Base-by-base conservation (phyloP, 179 eudicot species). In the Actinidia chinensis region DNA sequence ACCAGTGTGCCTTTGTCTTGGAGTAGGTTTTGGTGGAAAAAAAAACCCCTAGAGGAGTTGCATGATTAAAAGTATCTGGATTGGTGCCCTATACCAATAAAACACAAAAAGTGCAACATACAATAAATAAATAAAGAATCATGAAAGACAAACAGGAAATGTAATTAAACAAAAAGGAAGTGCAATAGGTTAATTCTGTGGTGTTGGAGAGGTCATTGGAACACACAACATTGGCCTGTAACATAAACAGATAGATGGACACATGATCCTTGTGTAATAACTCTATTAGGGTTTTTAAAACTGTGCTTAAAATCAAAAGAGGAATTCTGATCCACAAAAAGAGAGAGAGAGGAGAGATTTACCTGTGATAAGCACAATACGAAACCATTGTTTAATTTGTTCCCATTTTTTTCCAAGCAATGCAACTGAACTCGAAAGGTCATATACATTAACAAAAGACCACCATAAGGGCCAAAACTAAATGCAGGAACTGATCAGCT, bases 331-430 rank as follows among this genome's bases (percentile, higher is more conserved):
- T 47, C 55, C 60, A 64, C n/a, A n/a, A n/a, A 68, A 44, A 70
- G n/a, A 56, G 51, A 67, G 78, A 74, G 74, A 22, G 59, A 55
- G 58, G 68, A 74, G 76, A 70, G 74, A 72, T 54, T 28, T 86
- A 95, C 99, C 98, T 92, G 96, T 95, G 99, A 75, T 90, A 92
- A 64, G 98, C 90, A 76, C 99, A 95, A 76, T 93, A 94, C 10
- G 99, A 93, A 69, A 95, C 91, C 99, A 92, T 95, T 80, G 89
- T 93, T 42, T 96, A 46, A 85, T 87, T 82, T 92, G 99, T 76
- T 96, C 80, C 99, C 99, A 78, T 86, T 89, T 82, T 91, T 96
- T 78, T 96, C 96, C 86, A 90, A 81, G 89, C 88, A 86, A 83
- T 96, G 99, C 81, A 96, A 72, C 98, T 96, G 96, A 83, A 86